Evolutionary conservation across 345 rosid genomes (phyloP).

Genomic region (Microthlaspi erraticum): DNA sequence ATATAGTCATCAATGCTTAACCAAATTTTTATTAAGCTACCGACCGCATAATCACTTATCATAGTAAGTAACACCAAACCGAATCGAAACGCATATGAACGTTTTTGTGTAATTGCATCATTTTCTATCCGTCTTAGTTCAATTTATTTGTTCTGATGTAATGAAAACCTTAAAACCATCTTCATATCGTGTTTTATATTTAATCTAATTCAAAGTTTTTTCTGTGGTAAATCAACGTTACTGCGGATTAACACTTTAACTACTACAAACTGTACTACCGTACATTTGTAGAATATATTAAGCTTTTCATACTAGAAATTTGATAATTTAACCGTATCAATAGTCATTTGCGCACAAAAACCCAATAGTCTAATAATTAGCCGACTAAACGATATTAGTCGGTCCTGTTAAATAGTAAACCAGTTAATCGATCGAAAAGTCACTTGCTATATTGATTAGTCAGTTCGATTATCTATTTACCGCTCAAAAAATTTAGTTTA

Average conservation of each 20-base stretch:
- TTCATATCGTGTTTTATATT: neutral
- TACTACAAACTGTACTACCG: too few relatives aligned
- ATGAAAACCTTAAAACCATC: neutral
- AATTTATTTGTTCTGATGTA: neutral
- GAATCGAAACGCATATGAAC: neutral
- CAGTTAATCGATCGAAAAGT: neutral
- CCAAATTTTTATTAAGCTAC: neutral
- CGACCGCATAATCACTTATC: neutral
- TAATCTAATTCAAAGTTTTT: neutral
- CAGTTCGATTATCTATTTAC: neutral
- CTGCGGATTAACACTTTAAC: too few relatives aligned
- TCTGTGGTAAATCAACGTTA: too few relatives aligned
- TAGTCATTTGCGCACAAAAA: too few relatives aligned
- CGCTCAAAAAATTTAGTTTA: neutral
- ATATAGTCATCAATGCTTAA: neutral
- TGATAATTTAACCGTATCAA: too few relatives aligned
- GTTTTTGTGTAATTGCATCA: neutral
- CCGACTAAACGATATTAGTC: neutral
- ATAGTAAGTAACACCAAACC: neutral
- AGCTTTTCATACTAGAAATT: too few relatives aligned
- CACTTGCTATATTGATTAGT: neutral
- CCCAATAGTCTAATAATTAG: too few relatives aligned
- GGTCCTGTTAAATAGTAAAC: neutral
- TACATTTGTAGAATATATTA: too few relatives aligned
- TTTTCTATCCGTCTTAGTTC: neutral